Conservation (phyloP, 202 grass and related monocot genomes). For the Bolboschoenoplectus hybrid region DNA sequence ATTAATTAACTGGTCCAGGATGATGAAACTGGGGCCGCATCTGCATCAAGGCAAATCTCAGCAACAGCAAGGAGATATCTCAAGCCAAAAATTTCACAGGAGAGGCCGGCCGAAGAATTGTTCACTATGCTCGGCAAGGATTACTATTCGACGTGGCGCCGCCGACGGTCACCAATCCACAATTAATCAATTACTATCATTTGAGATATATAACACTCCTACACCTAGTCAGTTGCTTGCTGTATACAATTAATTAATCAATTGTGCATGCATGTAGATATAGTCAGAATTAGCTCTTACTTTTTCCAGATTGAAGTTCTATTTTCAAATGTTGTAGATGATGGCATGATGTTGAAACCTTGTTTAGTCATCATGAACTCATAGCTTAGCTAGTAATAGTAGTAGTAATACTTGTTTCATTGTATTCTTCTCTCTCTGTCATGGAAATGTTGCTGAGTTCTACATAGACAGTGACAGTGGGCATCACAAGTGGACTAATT, state of each 20-base stretch:
- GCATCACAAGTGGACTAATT: too few species aligned
- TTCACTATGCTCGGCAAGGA: not conserved
- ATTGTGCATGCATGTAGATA: not conserved
- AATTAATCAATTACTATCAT: not conserved
- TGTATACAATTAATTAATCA: not conserved
- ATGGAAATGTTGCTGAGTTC: too few species aligned
- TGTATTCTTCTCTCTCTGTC: too few species aligned
- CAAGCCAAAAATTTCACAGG: not conserved
- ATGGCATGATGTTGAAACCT: not conserved
- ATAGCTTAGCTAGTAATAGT: too few species aligned
- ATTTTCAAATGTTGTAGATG: not conserved
- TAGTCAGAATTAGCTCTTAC: not conserved
- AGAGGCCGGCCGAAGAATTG: not conserved
- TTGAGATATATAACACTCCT: not conserved
- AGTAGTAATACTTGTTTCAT: too few species aligned
- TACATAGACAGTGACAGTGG: too few species aligned
- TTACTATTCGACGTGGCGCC: not conserved
- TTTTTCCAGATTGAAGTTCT: not conserved
- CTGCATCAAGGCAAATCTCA: too few species aligned
- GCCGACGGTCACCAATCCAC: not conserved
- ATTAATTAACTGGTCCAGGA: not conserved
- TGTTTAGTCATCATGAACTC: not conserved
- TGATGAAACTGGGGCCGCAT: not conserved
- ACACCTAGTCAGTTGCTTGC: not conserved
- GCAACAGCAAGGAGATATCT: not conserved